Evolutionary conservation across 257 asterid genomes (phyloP).

Genomic region (Orobanche coerulescens): DNA sequence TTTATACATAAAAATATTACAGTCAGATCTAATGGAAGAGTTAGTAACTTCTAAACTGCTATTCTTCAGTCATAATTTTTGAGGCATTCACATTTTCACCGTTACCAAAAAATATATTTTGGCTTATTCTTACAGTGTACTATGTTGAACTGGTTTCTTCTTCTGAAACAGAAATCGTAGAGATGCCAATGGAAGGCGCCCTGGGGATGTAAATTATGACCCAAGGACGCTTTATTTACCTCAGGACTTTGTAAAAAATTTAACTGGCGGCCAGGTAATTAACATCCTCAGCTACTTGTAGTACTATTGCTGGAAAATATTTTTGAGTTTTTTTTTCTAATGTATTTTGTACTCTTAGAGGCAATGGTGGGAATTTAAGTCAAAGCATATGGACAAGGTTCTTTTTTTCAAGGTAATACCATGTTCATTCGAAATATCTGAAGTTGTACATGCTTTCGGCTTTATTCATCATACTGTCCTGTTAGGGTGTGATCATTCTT

Average conservation of each 20-base stretch:
- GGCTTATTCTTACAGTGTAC: not conserved
- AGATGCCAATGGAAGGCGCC: constrained; percentile 72
- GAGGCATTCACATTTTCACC: not conserved
- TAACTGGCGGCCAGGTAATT: constrained; percentile 90
- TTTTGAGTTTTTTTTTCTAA: constrained; percentile 19
- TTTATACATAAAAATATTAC: not conserved
- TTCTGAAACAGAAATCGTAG: constrained; percentile 51
- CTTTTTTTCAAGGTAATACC: constrained; percentile 83
- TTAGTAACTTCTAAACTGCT: constrained; percentile 1
- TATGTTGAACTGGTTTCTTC: constrained; percentile 9
- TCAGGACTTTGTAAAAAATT: constrained; percentile 52
- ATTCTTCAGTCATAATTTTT: not conserved
- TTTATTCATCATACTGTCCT: constrained; percentile 13
- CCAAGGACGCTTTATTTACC: constrained; percentile 82
- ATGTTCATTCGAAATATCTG: constrained; percentile 15
- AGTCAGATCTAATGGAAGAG: constrained; percentile 9
- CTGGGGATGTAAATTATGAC: constrained; percentile 66
- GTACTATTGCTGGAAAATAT: constrained; percentile 5
- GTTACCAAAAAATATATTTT: not conserved
- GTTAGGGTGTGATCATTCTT: constrained; percentile 8
- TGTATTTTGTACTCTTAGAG: constrained; percentile 43
- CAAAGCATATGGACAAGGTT: constrained; percentile 97
- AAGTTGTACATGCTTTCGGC: constrained; percentile 10
- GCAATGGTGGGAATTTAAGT: constrained; percentile 99
- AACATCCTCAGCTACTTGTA: constrained; percentile 20